Percentiles rank a stretch among this genome's conserved stretches.
Conservation (phyloP, 2,329 filamentous ascomycete genomes). For the Colletotrichum trifolii region DNA sequence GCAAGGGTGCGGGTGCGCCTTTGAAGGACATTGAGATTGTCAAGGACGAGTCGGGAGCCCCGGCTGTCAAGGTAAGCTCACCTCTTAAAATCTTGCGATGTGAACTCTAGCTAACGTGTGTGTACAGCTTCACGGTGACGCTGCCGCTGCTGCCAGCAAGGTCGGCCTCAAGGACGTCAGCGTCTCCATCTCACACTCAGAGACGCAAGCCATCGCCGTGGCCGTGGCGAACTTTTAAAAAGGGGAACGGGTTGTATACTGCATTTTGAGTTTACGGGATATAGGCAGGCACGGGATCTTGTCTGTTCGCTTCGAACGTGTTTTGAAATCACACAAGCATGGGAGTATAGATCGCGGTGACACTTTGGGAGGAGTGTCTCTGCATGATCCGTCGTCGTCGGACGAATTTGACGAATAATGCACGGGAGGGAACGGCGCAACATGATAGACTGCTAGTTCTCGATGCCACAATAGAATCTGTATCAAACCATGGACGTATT, state of each 20-base stretch:
- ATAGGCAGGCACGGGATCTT: constrained; percentile 37
- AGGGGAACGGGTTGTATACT: constrained; percentile 27
- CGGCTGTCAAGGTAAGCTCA: constrained; percentile 80
- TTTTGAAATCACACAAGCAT: constrained; percentile 36
- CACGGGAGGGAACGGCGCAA: constrained; percentile 32
- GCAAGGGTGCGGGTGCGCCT: constrained; percentile 88
- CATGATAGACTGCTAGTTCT: constrained; percentile 32
- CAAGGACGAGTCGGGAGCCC: constrained; percentile 83
- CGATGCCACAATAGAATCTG: constrained; percentile 36
- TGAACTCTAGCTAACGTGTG: constrained; percentile 50
- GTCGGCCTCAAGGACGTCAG: constrained; percentile 89
- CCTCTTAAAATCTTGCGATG: constrained; percentile 16
- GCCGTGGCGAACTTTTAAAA: constrained; percentile 83
- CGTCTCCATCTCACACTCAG: constrained; percentile 96
- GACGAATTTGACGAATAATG: constrained; percentile 37
- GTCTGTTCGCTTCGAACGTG: constrained; percentile 36
- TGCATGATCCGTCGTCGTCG: constrained; percentile 27
- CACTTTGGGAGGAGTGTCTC: constrained; percentile 38
- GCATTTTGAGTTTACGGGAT: constrained; percentile 36
- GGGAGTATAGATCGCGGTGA: constrained; percentile 32
- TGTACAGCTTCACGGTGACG: constrained; percentile 83
- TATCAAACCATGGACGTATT: constrained; percentile 8
- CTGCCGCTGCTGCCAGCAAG: constrained; percentile 83
- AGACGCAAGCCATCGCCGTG: constrained; percentile 93
- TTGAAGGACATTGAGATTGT: constrained; percentile 95